phyloP scores from a whole-genome alignment of 139 green algal genomes.

The Axilococcus clingmanii region DNA sequence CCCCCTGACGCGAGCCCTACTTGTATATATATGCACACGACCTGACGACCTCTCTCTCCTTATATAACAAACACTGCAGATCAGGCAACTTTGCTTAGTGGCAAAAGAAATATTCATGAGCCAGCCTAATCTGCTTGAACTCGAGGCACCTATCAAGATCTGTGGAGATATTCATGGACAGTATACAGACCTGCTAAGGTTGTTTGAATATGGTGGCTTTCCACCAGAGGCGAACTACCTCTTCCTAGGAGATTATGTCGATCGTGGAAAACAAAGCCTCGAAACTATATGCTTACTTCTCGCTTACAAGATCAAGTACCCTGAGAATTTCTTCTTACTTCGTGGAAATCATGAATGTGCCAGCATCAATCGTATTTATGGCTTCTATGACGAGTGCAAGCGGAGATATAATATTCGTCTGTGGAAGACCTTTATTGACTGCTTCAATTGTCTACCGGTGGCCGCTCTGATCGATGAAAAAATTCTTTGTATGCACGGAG shows the following conservation, averaged over 20 bases:
- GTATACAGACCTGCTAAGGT: slow-evolving; percentile 91
- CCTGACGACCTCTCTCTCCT: too few species aligned
- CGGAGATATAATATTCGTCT: slow-evolving; percentile 97
- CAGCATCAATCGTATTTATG: slow-evolving; percentile 99
- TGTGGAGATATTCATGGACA: slow-evolving; percentile 99
- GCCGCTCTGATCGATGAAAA: slow-evolving; percentile 98
- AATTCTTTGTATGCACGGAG: slow-evolving; percentile 99
- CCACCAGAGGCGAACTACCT: slow-evolving; percentile 98
- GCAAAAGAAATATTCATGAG: slow-evolving; percentile 92
- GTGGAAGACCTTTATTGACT: slow-evolving; percentile 99
- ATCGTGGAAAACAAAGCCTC: slow-evolving; percentile 96
- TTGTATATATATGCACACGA: too few species aligned
- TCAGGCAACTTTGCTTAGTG: slow-evolving; percentile 80
- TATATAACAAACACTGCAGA: slow-evolving; percentile 57
- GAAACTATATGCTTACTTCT: slow-evolving; percentile 98
- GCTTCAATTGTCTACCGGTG: slow-evolving; percentile 99
- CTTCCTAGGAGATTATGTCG: slow-evolving; percentile 98
- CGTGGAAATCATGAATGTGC: slow-evolving; percentile 96
- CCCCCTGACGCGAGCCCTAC: too few species aligned
- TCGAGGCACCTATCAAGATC: slow-evolving; percentile 99
- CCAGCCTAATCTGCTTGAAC: slow-evolving; percentile 95
- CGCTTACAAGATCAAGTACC: slow-evolving; percentile 99
- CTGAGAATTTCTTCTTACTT: slow-evolving; percentile 99
- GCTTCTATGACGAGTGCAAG: slow-evolving; percentile 99
- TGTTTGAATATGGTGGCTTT: slow-evolving; percentile 99